Conservation (phyloP, 2,329 filamentous ascomycete genomes). For the Calonectria fujianensis region DNA sequence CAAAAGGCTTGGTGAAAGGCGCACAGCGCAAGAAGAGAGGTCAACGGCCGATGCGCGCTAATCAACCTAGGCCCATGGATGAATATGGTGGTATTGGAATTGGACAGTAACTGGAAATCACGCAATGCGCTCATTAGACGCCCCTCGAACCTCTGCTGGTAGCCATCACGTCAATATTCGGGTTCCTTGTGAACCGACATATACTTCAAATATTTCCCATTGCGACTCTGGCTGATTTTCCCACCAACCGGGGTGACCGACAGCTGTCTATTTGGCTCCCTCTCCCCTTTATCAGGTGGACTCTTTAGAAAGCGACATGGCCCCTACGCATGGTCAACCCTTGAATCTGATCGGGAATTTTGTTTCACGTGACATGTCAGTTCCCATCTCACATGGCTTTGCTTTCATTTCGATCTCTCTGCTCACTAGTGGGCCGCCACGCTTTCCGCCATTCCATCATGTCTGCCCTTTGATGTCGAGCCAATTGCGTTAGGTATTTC, state of each 20-base stretch:
- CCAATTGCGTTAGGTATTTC: neutral
- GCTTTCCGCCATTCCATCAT: slow-evolving; percentile 5
- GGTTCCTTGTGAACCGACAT: neutral
- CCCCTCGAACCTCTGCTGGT: neutral
- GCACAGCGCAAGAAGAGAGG: neutral
- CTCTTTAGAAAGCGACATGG: neutral
- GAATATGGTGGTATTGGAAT: neutral
- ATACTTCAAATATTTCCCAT: neutral
- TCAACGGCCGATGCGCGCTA: neutral
- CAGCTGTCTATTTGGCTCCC: no score
- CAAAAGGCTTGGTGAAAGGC: neutral
- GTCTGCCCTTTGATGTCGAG: neutral
- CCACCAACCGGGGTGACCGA: slow-evolving; percentile 9
- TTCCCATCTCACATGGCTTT: neutral
- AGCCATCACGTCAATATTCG: no score
- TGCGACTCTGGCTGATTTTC: neutral
- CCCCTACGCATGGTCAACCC: slow-evolving; percentile 2
- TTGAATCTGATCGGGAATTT: neutral
- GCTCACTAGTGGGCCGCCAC: neutral
- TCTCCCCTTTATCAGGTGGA: neutral
- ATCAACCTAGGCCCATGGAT: neutral
- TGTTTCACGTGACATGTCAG: slow-evolving; percentile 3
- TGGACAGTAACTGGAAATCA: neutral
- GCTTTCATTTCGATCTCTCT: slow-evolving; percentile 10
- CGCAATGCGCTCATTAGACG: neutral